Evolutionary conservation across 495 filamentous ascomycete genomes (phyloP), one percentile per base, ranked within the genome.

Genomic region (Talaromyces borbonicus): DNA sequence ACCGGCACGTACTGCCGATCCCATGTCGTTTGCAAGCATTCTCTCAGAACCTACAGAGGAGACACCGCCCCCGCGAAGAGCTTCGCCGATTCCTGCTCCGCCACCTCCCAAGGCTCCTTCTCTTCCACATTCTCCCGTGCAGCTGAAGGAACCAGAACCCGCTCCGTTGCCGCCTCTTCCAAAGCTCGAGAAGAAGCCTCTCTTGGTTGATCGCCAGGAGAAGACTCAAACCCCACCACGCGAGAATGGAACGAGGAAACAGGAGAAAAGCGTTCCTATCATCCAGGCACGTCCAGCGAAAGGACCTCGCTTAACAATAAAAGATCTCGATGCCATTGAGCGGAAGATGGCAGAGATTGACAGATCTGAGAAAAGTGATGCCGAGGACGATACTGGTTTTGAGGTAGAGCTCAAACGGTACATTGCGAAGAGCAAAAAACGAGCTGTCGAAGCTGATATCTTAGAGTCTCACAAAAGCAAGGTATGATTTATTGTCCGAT

Each of bases 11-110:
- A 76, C 81, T 42, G 78, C 80, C 15, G 83, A 90, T 62, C 84
- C 88, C 11, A 95, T 95, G 88, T 87, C 86, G 2, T 87, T 95
- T 52, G 87, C 86, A 25, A 92, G 84, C 57, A 93, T 95, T 46
- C 76, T 95, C 27, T 89, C 87, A 1, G 81, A 74, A 48, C 75
- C 84, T 19, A 63, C 71, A 14, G 62, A 70, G 56, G 85, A 87
- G 35, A 73, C 78, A 29, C 53, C 72, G 26, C 53, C 72, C 4
- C 70, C 74, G 1, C 61, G 58, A 53, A 66, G 65, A 48, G 59
- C 51, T 35, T 58, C 59, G 32, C 65, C 68, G 35, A n/a, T n/a
- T n/a, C n/a, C n/a, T n/a, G n/a, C n/a, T n/a, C 52, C 60, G 19
- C 56, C 65, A 20, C 52, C 32, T 47, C 32, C 41, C n/a, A n/a